Conservation (phyloP, 2,329 filamentous ascomycete genomes). For the Sporothrix pseudoabietina region DNA sequence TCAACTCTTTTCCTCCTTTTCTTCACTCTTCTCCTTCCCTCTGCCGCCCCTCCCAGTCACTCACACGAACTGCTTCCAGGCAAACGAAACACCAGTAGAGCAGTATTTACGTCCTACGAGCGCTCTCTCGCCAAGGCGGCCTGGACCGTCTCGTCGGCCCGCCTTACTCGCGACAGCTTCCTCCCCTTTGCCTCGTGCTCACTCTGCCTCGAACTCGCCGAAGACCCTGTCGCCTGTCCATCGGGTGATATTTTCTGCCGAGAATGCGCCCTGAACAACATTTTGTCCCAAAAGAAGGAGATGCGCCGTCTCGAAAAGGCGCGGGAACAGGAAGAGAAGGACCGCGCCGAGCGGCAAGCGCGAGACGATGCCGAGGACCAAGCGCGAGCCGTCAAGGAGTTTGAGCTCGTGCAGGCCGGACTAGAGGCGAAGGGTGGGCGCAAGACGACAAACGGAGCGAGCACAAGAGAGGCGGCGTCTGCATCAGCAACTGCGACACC, state of each 20-base stretch:
- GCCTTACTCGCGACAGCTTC: slow-evolving; percentile 86
- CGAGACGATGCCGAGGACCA: slow-evolving; percentile 69
- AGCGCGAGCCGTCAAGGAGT: slow-evolving; percentile 72
- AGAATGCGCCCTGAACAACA: slow-evolving; percentile 87
- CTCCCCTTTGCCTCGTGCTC: slow-evolving; percentile 87
- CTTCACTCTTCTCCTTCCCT: no score
- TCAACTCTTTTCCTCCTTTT: neutral
- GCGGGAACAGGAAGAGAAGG: slow-evolving; percentile 61
- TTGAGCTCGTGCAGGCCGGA: slow-evolving; percentile 82
- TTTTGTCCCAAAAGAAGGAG: slow-evolving; percentile 89
- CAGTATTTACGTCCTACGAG: slow-evolving; percentile 93
- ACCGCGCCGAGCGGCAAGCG: slow-evolving; percentile 61
- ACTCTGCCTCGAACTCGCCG: slow-evolving; percentile 79
- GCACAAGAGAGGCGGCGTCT: slow-evolving; percentile 24
- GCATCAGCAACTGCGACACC: slow-evolving; percentile 12
- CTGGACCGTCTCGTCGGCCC: slow-evolving; percentile 82
- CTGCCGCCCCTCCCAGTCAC: slow-evolving; percentile 5
- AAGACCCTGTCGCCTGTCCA: slow-evolving; percentile 79
- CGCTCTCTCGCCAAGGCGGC: slow-evolving; percentile 76
- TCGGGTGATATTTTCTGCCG: slow-evolving; percentile 91
- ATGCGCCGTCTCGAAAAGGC: slow-evolving; percentile 77
- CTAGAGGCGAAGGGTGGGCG: slow-evolving; percentile 42
- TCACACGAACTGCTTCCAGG: slow-evolving; percentile 45
- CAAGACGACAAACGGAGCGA: slow-evolving; percentile 34
- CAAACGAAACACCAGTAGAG: slow-evolving; percentile 88